Base-by-base conservation (phyloP, 768 basidiomycete genomes). In the Polyporus arcularius region DNA sequence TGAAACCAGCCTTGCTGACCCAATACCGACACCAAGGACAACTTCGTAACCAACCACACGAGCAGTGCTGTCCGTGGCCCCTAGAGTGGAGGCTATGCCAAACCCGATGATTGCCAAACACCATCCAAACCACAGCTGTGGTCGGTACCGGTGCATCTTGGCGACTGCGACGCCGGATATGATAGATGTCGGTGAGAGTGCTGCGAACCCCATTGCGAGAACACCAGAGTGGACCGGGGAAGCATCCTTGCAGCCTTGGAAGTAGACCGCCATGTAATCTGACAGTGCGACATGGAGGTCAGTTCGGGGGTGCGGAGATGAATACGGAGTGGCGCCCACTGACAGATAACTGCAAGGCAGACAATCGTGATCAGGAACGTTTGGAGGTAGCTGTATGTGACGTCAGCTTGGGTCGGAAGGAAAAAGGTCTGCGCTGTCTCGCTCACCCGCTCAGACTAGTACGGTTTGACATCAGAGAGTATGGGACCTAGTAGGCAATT, bases 191-290 rank as follows among this genome's bases (percentile, higher is more conserved):
- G 52, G 18, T 18, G 38, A 38, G 12, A 70, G 54, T 45, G 79
- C 70, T 4, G 73, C 64, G 21, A 64, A 38, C 0, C 70, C 68
- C 32, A 83, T 72, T 2, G 75, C 18, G 31, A 74, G 65, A 11
- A 56, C 32, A 2, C 49, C 42, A 2, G 54, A 56, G 4, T 18
- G 14, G n/a, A 40, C 21, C 0, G 82, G 75, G 2, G 73, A 70
- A 11, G 66, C 69, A 16, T 71, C 75, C 46, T 74, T 75, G 70
- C 74, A 74, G 0, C 74, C 77, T 61, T 80, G 79, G 51, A 74
- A 77, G 60, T 72, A 79, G 32, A 75, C 67, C 0, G 69, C 73
- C 47, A 74, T 71, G 63, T 68, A 82, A 64, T 74, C 80, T 82
- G 11, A 11, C 21, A 26, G 21, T 26, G 21, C 21, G 21, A 2